Base-by-base conservation (phyloP, 805 yeast genomes). In the Candida palmyrensis region DNA sequence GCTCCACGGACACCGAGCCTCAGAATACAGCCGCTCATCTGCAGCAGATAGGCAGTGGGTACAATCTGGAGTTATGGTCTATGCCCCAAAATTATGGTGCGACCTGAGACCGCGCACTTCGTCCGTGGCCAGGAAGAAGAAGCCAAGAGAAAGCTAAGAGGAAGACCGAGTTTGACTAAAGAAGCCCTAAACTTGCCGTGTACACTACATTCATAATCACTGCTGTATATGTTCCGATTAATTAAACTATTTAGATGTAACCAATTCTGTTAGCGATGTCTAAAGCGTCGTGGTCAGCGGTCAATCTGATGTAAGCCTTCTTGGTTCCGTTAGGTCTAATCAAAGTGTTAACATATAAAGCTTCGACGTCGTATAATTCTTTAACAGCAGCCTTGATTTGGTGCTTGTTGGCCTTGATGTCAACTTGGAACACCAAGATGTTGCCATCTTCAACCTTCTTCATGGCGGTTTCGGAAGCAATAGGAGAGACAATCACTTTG, bases 191-290 rank as follows among this genome's bases (percentile, higher is more conserved):
- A n/a, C n/a, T n/a, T n/a, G n/a, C n/a, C n/a, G n/a, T n/a, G n/a
- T n/a, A n/a, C n/a, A n/a, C n/a, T n/a, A n/a, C n/a, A n/a, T n/a
- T n/a, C n/a, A n/a, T n/a, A n/a, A n/a, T n/a, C n/a, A n/a, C n/a
- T n/a, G n/a, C n/a, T n/a, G n/a, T n/a, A n/a, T n/a, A n/a, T n/a
- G n/a, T n/a, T n/a, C n/a, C n/a, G n/a, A n/a, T n/a, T n/a, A n/a
- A 30, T 18, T 36, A 40, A 41, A 29, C 34, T 30, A 44, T 58
- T 84, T 79, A 90, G 72, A 90, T 82, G 94, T 88, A 89, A 76
- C 98, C 98, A 67, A 90, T 92, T 77, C 92, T 87, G 95, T 89
- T 89, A 69, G 98, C 98, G 71, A 92, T 88, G 71, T 92, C 98
- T 68, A 92, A 84, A 71, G 97, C 97, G 76, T 92, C 98, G 79